Percentiles rank a stretch among this genome's conserved stretches.
Evolutionary conservation across 306 rosid genomes (phyloP).

Genomic region (Arachis hypogaea): DNA sequence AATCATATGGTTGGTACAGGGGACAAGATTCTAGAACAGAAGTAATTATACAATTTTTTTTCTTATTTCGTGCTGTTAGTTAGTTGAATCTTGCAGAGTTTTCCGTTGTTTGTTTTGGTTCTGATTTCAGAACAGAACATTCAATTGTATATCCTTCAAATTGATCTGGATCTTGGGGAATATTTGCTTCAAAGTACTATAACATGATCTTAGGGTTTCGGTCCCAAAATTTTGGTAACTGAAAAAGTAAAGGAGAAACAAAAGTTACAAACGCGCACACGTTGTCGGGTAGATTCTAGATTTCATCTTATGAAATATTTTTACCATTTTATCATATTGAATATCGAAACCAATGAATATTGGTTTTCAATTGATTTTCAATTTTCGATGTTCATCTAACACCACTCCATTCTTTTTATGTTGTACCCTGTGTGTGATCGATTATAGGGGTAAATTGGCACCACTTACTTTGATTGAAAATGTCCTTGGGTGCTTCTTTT

Average conservation of each 20-base stretch:
- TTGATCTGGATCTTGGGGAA: neutral
- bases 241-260: neutral
- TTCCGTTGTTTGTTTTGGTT: slow-evolving; percentile 24
- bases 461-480: slow-evolving; percentile 11
- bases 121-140: slow-evolving; percentile 3
- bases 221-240: neutral
- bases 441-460: slow-evolving; percentile 7
- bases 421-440: neutral
- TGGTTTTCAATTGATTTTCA: too few species aligned
- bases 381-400: too few species aligned
- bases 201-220: neutral
- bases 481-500: slow-evolving; percentile 15
- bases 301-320: too few species aligned
- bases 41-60: too few species aligned
- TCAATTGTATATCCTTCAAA: slow-evolving; percentile 16
- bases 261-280: slow-evolving; percentile 15
- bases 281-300: slow-evolving; percentile 25
- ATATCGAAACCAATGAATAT: too few species aligned
- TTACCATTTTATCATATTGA: too few species aligned
- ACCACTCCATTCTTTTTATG: too few species aligned
- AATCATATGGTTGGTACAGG: too few species aligned
- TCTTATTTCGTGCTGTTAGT: neutral
- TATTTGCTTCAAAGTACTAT: neutral
- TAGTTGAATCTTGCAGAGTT: neutral
- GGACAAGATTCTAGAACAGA: too few species aligned